Conservation (phyloP, 176 grass and related monocot genomes). For the Microstegium vimineum region DNA sequence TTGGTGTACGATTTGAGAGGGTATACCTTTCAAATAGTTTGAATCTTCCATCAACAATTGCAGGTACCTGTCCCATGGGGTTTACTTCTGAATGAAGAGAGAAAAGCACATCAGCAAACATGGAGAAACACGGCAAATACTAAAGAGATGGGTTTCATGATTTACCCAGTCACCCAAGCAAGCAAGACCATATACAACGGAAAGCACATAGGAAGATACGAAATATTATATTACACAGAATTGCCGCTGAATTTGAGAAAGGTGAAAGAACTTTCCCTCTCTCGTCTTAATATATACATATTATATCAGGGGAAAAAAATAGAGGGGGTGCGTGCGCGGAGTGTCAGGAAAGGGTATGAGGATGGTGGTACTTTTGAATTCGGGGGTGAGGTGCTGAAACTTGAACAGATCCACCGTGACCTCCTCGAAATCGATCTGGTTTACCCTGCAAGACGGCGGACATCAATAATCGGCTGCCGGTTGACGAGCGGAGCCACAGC, state of each 20-base stretch:
- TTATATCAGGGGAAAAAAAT: no score
- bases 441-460: background rate
- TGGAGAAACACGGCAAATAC: background rate
- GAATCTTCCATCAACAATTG: constrained; percentile 80
- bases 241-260: background rate
- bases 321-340: no score
- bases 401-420: no score
- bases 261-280: no score
- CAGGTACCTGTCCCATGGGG: constrained; percentile 78
- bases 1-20: background rate
- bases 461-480: background rate
- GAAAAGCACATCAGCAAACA: background rate
- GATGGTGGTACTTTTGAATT: constrained; percentile 60
- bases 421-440: no score
- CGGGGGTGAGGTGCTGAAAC: constrained; percentile 37
- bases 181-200: background rate
- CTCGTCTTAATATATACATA: no score
- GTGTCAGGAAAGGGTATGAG: background rate
- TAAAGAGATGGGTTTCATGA: background rate
- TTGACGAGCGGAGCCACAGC: background rate
- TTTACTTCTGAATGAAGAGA: constrained; percentile 59
- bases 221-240: background rate
- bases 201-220: background rate
- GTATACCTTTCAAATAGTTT: constrained; percentile 82
- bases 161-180: background rate